Evolutionary conservation across 1,284 basidiomycete species (phyloP).

Genomic region (Rugosomyces carneus): DNA sequence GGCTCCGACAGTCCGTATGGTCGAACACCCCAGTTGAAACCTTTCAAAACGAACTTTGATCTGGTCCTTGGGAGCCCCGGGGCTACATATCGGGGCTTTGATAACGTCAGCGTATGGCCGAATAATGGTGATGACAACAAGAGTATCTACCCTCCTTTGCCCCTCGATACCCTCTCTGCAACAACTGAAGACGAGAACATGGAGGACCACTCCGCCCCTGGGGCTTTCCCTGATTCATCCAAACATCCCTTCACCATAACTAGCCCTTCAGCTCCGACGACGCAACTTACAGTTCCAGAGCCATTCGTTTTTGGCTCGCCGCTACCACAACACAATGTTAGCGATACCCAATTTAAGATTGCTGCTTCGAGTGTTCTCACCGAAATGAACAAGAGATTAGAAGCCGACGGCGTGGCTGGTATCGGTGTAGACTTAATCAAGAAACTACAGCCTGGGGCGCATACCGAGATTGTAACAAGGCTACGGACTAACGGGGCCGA

Average conservation of each 20-base stretch:
- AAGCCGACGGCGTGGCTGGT: conserved; percentile 37
- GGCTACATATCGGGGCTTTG: conserved; percentile 18
- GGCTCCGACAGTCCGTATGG: conserved; percentile 10
- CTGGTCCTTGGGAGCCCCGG: conserved; percentile 53
- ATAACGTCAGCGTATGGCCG: conserved; percentile 37
- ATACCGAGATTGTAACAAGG: conserved; percentile 11
- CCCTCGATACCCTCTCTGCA: conserved; percentile 33
- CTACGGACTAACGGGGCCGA: conserved; percentile 22
- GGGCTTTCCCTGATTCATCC: conserved; percentile 9
- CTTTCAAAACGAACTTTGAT: conserved; percentile 61
- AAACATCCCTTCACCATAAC: conserved; percentile 3
- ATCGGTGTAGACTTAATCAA: conserved; percentile 38
- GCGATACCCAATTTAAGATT: conserved; percentile 54
- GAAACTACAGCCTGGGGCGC: conserved; percentile 24
- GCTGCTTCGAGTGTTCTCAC: conserved; percentile 62
- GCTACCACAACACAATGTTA: conserved; percentile 49
- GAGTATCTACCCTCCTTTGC: conserved; percentile 46
- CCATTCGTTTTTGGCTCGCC: conserved; percentile 74
- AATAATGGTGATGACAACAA: conserved; percentile 23
- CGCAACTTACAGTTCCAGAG: conserved; percentile 17
- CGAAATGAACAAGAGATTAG: conserved; percentile 72
- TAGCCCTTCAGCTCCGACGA: conserved; percentile 8
- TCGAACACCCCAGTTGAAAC: conserved; percentile 53
- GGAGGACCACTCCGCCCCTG: conserved; percentile 18
- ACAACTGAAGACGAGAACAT: conserved; percentile 9